Evolutionary conservation across 345 rosid species (phyloP), one percentile per base, ranked within the genome.

Genomic region (Camelina hispida): DNA sequence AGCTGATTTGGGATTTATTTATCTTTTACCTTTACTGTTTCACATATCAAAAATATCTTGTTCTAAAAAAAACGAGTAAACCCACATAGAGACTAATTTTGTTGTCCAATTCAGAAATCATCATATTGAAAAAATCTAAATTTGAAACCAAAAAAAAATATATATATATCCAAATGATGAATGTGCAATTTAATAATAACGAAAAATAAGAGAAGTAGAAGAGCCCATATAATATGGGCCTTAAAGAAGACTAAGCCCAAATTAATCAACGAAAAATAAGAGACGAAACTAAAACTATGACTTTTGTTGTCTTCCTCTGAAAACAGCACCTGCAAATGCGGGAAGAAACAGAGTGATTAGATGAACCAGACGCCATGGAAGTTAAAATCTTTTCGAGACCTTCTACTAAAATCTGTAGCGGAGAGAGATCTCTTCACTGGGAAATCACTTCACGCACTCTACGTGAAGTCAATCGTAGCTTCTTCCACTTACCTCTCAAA

Each of bases 401-500:
- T 88, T 43, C 75, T 93, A 71, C 83, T 87, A 71, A 57, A 83
- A 43, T 84, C 84, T 80, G 80, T 88, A 13, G 79, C 83, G 57
- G 80, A 74, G 76, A 80, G 80, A 62, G 88, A 91, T 74, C 81
- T 93, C 52, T 46, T 58, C 30, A 73, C 81, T 0, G 97, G 97
- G 62, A 93, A 84, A 84, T 57, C 85, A 57, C 97, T 91, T 48
- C 96, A 93, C 59, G 69, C 90, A 0, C 83, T 82, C 44, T 94
- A 87, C 81, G 54, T 94, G 79, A 91, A 94, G 62, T 83, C 86
- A n/a, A 20, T 85, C 13, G 6, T 89, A 62, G 85, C 91, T 68
- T 47, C 85, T n/a, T 87, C 97, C 34, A 88, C 95, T 61, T 90
- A 86, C 69, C 85, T 91, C 75, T 88, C 97, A 83, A 94, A 94